Percentiles rank a stretch among this genome's conserved stretches.
phyloP scores from a whole-genome alignment of 2,329 filamentous ascomycete species.

The Sordariomycetes sp. region DNA sequence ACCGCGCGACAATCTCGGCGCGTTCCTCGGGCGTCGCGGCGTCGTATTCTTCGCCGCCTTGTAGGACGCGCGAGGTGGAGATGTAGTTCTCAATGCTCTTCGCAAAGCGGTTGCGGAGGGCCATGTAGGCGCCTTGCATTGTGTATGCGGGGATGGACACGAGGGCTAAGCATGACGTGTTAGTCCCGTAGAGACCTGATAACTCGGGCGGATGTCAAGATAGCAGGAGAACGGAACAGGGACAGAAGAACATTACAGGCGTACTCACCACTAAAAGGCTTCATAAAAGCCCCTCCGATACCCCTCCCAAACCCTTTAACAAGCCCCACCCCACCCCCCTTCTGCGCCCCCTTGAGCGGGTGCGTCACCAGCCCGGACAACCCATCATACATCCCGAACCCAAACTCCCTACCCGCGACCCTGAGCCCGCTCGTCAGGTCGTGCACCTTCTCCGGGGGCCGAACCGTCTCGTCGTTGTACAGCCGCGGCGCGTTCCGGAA shows the following conservation, averaged over 20 bases:
- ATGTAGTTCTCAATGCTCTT: slow-evolving; percentile 68
- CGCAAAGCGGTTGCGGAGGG: slow-evolving; percentile 58
- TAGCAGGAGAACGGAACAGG: not conserved
- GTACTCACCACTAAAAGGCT: slow-evolving; percentile 60
- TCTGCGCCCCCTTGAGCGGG: slow-evolving; percentile 46
- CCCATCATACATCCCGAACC: slow-evolving; percentile 67
- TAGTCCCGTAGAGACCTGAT: not conserved
- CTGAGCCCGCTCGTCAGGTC: slow-evolving; percentile 62
- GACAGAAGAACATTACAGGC: not conserved
- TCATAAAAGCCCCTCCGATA: slow-evolving; percentile 67
- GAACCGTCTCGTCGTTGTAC: slow-evolving; percentile 73
- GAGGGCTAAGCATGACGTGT: slow-evolving; percentile 3
- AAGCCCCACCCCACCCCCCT: slow-evolving; percentile 42
- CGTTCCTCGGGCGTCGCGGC: slow-evolving; percentile 43
- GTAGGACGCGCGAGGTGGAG: slow-evolving; percentile 59
- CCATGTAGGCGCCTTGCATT: slow-evolving; percentile 70
- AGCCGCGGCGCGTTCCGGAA: slow-evolving; percentile 80
- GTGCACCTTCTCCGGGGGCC: slow-evolving; percentile 67
- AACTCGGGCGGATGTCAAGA: too few relatives aligned
- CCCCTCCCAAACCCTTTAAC: slow-evolving; percentile 74
- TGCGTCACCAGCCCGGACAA: slow-evolving; percentile 71
- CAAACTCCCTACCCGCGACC: slow-evolving; percentile 68
- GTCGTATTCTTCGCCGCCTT: slow-evolving; percentile 57
- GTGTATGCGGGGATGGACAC: slow-evolving; percentile 52
- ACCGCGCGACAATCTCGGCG: slow-evolving; percentile 49